These are phyloP conservation scores for Pseudocercospora crystallina DNA, from an alignment of 2,329 filamentous ascomycete genomes.

Conservation along the genomic window DNA sequence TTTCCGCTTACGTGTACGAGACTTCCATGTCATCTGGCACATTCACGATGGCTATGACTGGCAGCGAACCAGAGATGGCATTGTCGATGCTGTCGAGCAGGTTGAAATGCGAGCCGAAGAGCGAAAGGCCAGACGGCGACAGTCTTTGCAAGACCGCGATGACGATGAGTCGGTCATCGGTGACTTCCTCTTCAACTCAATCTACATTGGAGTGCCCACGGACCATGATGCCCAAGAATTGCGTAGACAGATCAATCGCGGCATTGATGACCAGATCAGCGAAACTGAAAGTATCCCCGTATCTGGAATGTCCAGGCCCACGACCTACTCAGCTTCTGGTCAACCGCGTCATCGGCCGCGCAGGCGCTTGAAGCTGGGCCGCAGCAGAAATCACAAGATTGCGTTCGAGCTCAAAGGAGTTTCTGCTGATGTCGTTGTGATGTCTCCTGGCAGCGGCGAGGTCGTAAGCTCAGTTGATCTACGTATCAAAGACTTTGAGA, in stretches of 20 bases:
- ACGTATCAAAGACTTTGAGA: constrained; percentile 76
- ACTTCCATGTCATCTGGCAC: constrained; percentile 96
- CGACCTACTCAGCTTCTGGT: constrained; percentile 42
- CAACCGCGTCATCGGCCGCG: constrained; percentile 28
- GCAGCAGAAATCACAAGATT: constrained; percentile 91
- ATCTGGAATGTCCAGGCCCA: constrained; percentile 60
- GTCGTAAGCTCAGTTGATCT: constrained; percentile 86
- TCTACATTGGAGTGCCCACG: constrained; percentile 90
- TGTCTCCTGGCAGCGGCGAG: constrained; percentile 73
- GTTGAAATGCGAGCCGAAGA: constrained; percentile 82
- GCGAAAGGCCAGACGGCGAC: constrained; percentile 60
- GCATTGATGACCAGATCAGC: constrained; percentile 79
- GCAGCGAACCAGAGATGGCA: constrained; percentile 80
- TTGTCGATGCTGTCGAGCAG: constrained; percentile 82
- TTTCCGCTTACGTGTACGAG: constrained; percentile 73
- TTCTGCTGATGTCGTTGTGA: constrained; percentile 76
- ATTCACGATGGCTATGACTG: constrained; percentile 98
- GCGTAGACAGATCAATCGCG: constrained; percentile 78
- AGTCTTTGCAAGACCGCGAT: constrained; percentile 57
- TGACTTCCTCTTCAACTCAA: constrained; percentile 97
- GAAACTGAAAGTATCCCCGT: constrained; percentile 89
- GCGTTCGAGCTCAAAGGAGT: constrained; percentile 89
- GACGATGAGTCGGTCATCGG: constrained; percentile 86
- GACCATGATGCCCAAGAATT: constrained; percentile 79
- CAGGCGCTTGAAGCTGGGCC: constrained; percentile 65